Conservation (phyloP, 2,329 filamentous ascomycete species). For the Pseudocercospora fuligena region DNA sequence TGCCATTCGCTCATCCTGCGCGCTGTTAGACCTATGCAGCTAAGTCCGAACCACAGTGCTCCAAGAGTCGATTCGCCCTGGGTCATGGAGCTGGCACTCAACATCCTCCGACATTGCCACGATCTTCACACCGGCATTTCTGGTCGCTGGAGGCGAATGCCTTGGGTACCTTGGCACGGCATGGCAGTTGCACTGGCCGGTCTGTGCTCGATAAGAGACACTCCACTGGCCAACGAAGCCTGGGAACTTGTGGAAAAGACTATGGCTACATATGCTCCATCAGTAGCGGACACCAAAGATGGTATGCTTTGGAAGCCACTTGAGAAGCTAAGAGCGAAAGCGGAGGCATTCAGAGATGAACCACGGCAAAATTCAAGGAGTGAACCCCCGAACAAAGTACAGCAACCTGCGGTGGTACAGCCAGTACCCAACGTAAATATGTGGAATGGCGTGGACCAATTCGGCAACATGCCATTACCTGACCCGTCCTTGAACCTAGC, state of each 20-base stretch:
- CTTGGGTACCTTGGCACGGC: conserved; percentile 62
- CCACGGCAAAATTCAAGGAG: not conserved
- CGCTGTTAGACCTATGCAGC: conserved; percentile 38
- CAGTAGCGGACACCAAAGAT: conserved; percentile 56
- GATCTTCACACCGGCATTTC: conserved; percentile 36
- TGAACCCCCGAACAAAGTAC: not conserved
- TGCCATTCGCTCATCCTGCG: conserved; percentile 36
- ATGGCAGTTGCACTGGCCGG: conserved; percentile 60
- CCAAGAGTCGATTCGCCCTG: conserved; percentile 40
- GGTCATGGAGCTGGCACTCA: conserved; percentile 47
- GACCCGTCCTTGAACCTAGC: not conserved
- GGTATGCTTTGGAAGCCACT: conserved; percentile 62
- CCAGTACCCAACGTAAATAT: not conserved
- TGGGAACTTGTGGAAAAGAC: conserved; percentile 56
- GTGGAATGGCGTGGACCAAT: not conserved
- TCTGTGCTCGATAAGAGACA: conserved; percentile 55
- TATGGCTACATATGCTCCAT: conserved; percentile 50
- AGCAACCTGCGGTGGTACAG: not conserved
- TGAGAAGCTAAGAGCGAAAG: conserved; percentile 58
- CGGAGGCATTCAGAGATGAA: conserved; percentile 40
- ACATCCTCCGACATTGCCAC: conserved; percentile 48
- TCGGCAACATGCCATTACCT: not conserved
- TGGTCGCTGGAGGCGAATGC: conserved; percentile 55
- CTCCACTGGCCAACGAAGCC: conserved; percentile 54
- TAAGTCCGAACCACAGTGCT: conserved; percentile 30